Base-by-base conservation (phyloP, 768 basidiomycete genomes). In the Phaeotremella fagi region DNA sequence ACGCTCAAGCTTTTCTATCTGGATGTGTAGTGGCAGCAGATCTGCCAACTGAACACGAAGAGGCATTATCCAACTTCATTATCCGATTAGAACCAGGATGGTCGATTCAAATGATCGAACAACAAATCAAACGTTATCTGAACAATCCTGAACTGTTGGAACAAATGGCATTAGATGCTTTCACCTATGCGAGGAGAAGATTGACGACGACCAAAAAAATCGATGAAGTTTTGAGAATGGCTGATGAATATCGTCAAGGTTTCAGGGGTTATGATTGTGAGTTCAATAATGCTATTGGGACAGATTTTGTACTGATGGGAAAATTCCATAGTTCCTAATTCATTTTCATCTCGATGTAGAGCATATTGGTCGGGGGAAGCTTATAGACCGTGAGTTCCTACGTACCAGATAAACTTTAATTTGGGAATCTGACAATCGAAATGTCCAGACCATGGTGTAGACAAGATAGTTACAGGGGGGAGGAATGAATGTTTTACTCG, bases 11-110 rank as follows among this genome's bases (percentile, higher is more conserved):
- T 6, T 53, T 73, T 12, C 51, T 73, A 11, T 54, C 55, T 12
- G 71, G 71, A 9, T 73, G 71, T 48, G 71, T 73, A 25, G 54
- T 73, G 25, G 62, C 69, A 20, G 69, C 62, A 18, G 71, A 73
- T 52, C 38, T 73, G 18, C 71, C 71, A 18, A 71, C 71, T 2
- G 71, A 73, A 38, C 65, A 73, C 24, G 69, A 70, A 52, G 61
- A 64, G 18, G 57, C 59, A 12, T 52, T 73, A 31, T 48, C 44
- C 15, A 56, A 52, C 33, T 71, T 73, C 43, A 63, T 67, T 37
- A 73, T 73, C 28, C 53, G 48, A 7, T 55, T 73, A 4, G 54
- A 64, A 41, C 56, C 71, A 22, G 61, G 46, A 11, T 69, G 68
- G 68, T 16, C 24, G 18, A 71, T 73, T 45, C 63, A 69, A 44